Base-by-base conservation (phyloP, 1,284 basidiomycete genomes). In the Blastosporella zonata region DNA sequence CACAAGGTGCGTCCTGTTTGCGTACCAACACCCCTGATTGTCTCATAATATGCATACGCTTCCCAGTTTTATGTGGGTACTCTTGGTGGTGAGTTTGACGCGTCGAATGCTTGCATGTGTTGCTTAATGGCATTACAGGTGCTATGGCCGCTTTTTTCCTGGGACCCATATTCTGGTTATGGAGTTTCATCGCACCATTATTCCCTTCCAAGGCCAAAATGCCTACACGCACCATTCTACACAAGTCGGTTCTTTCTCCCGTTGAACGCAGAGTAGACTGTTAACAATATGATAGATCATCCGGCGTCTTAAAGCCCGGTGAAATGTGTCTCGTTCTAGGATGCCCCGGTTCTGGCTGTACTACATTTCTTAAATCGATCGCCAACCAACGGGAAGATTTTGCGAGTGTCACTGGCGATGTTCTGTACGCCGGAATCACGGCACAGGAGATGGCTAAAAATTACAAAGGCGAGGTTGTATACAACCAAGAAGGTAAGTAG, bases 381-480 rank as follows among this genome's bases (percentile, higher is more conserved):
- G 81, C 90, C 8, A 90, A 91, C 60, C 76, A 84, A 48, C 75
- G 84, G 2, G 67, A 69, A 8, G 86, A 77, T 17, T 93, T 81
- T 61, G 73, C 76, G 4, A 66, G 61, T 13, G 73, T 90, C 10
- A 57, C 65, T 1, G 90, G 90, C n/a, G 71, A 86, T 0, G 79
- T 91, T 9, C 68, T 75, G 0, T 93, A 92, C 61, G 87, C 84
- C 13, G 87, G 87, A 4, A 88, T 91, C 46, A 69, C 72, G 43
- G 79, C 84, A 0, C 60, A 63, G 12, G 80, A 87, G 56, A 87
- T 89, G 77, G 73, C 71, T 1, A 81, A 81, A 55, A 64, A 72
- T 49, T 88, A 85, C 67, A 86, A 80, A 53, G 93, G 92, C 42
- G 92, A 95, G 67, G 88, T 92, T 10, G 82, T 87, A 13, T 95